Percentiles rank a stretch among this genome's conserved stretches.
Conservation (phyloP, 208 protist species). For the Leishmania braziliensis region DNA sequence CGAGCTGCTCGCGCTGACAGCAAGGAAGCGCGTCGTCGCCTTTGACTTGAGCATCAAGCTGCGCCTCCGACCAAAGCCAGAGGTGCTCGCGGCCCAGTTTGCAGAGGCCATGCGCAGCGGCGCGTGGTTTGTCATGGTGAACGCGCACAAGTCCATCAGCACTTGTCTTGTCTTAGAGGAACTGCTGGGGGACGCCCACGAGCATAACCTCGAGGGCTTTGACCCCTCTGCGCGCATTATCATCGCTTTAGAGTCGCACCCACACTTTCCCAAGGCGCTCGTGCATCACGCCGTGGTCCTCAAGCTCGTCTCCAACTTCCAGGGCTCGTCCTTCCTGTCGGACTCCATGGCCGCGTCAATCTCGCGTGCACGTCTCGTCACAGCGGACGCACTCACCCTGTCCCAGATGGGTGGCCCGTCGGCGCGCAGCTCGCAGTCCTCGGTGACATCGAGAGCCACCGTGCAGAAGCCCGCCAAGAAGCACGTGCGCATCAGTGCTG, state of each 20-base stretch:
- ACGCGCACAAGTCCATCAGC: constrained; percentile 87
- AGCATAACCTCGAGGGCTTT: constrained; percentile 64
- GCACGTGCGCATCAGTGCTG: constrained; percentile 73
- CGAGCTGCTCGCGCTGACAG: constrained; percentile 63
- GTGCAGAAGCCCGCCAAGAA: constrained; percentile 45
- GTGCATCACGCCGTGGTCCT: constrained; percentile 53
- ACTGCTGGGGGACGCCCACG: constrained; percentile 58
- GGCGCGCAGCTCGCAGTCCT: constrained; percentile 9
- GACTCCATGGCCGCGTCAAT: constrained; percentile 61
- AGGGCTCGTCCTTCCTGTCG: constrained; percentile 53
- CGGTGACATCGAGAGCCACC: constrained; percentile 6
- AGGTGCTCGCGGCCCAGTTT: constrained; percentile 54
- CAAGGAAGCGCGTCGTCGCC: constrained; percentile 38
- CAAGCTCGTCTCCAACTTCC: constrained; percentile 60
- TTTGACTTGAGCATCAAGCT: constrained; percentile 81
- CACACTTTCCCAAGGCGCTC: constrained; percentile 77
- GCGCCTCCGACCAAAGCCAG: constrained; percentile 64
- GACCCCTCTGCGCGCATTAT: constrained; percentile 58
- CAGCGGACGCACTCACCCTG: constrained; percentile 47
- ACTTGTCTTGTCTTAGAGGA: constrained; percentile 65
- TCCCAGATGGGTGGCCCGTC: constrained; percentile 31
- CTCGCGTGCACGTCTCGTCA: constrained; percentile 62
- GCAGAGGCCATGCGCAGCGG: constrained; percentile 64
- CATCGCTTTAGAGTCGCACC: constrained; percentile 72
- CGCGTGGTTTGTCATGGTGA: constrained; percentile 75